Percentiles rank a stretch among this genome's conserved stretches.
These are phyloP conservation scores for Raddia distichophylla DNA, from an alignment of 176 grass and related monocot genomes.

Conservation along the genomic window DNA sequence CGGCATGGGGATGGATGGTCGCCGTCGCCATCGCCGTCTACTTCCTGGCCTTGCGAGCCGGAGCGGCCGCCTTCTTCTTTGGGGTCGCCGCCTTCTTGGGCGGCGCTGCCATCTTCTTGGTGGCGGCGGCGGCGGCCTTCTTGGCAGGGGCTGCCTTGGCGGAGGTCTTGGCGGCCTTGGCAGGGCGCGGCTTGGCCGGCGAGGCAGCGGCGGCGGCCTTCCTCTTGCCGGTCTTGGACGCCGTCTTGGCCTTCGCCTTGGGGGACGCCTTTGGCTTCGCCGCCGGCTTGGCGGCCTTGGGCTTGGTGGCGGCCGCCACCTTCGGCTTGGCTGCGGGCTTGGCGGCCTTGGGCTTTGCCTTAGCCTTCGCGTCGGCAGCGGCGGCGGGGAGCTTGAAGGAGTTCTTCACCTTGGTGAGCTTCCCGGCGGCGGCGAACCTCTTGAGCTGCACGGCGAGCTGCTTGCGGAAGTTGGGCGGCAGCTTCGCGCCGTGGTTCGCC, in stretches of 20 bases:
- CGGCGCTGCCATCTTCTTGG: slow-evolving; percentile 11
- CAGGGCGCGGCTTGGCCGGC: slow-evolving; percentile 9
- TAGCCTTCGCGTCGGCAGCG: neutral
- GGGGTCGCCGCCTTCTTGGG: neutral
- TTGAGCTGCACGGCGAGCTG: slow-evolving; percentile 55
- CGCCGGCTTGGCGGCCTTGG: neutral
- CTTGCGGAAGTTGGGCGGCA: slow-evolving; percentile 73
- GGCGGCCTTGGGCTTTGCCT: slow-evolving; percentile 16
- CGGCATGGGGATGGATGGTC: no score
- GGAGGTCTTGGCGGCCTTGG: slow-evolving; percentile 47
- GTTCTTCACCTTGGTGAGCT: slow-evolving; percentile 72
- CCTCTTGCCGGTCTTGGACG: slow-evolving; percentile 37
- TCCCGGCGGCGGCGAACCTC: slow-evolving; percentile 57
- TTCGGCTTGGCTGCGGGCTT: slow-evolving; percentile 17
- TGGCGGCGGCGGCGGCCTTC: neutral
- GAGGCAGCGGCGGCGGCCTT: neutral
- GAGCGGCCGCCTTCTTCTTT: slow-evolving; percentile 34
- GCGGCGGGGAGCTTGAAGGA: slow-evolving; percentile 63
- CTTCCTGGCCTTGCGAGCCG: slow-evolving; percentile 62
- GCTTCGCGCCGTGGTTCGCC: slow-evolving; percentile 58
- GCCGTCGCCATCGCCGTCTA: slow-evolving; percentile 1
- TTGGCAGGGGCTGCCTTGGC: slow-evolving; percentile 21
- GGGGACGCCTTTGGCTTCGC: slow-evolving; percentile 47
- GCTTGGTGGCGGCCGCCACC: slow-evolving; percentile 22
- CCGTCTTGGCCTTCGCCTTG: slow-evolving; percentile 43